Evolutionary conservation across 139 green algal genomes (phyloP).

Genomic region (Coelastrella sp.): DNA sequence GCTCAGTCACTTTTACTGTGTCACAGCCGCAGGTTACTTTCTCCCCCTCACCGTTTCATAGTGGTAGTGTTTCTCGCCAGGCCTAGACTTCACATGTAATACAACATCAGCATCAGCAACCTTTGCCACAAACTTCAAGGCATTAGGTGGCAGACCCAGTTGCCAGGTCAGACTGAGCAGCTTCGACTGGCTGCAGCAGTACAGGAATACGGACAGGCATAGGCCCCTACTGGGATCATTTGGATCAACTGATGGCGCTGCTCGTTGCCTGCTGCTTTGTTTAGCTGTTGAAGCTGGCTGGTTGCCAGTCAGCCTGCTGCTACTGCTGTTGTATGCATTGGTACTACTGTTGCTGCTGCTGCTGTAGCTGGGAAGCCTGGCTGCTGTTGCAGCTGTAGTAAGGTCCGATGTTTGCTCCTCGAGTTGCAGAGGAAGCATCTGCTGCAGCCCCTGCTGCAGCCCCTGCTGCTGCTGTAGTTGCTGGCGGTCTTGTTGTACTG

Average conservation of each 20-base stretch:
- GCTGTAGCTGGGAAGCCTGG: not conserved
- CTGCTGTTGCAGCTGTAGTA: not conserved
- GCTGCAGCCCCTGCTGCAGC: constrained; percentile 1
- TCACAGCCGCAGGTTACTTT: not conserved
- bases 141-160: constrained; percentile 4
- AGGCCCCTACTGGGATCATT: constrained; percentile 32
- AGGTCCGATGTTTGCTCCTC: not conserved
- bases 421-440: not conserved
- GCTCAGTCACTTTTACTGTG: not conserved
- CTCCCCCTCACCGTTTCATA: constrained; percentile 1
- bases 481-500: no score
- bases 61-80: constrained; percentile 11
- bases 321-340: not conserved
- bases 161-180: constrained; percentile 14
- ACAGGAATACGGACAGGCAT: constrained; percentile 41
- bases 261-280: not conserved
- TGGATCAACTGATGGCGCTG: not conserved
- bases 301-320: not conserved
- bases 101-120: constrained; percentile 56
- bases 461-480: not conserved
- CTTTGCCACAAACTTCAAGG: constrained; percentile 74
- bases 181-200: constrained; percentile 26
- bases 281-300: no score
- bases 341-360: constrained; percentile 1
- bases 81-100: constrained; percentile 15